phyloP scores from a whole-genome alignment of 2,329 filamentous ascomycete genomes.

The Aureobasidium sp. region DNA sequence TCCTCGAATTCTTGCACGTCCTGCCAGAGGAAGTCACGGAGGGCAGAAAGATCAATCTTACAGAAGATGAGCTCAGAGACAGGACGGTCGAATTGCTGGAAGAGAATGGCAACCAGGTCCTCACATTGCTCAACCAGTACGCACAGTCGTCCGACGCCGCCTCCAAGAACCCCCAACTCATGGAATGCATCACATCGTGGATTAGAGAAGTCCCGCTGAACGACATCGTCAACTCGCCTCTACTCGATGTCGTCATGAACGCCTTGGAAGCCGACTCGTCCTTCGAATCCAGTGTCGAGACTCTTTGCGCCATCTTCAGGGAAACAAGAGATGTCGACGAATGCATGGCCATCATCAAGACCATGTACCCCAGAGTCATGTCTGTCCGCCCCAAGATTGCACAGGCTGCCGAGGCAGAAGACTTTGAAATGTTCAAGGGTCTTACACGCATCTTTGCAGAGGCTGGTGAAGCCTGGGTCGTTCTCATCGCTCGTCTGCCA shows the following conservation, averaged over 20 bases:
- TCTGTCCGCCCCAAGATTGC: conserved; percentile 69
- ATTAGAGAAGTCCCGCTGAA: conserved; percentile 82
- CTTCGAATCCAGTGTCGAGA: conserved; percentile 84
- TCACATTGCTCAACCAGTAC: conserved; percentile 82
- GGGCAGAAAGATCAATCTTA: conserved; percentile 97
- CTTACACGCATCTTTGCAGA: conserved; percentile 87
- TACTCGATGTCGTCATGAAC: conserved; percentile 73
- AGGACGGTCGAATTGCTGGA: conserved; percentile 85
- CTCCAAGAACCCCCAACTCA: conserved; percentile 77
- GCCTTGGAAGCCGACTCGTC: conserved; percentile 69
- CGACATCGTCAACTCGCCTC: conserved; percentile 75
- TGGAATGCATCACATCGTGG: conserved; percentile 97
- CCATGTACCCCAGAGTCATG: conserved; percentile 74
- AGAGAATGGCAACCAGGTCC: conserved; percentile 82
- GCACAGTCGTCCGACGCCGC: conserved; percentile 84
- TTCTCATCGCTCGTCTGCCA: conserved; percentile 81
- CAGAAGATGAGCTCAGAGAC: conserved; percentile 86
- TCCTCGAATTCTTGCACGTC: conserved; percentile 93
- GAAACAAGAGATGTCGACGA: conserved; percentile 95
- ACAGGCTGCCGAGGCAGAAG: conserved; percentile 69
- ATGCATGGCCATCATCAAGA: conserved; percentile 71
- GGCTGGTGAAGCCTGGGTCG: conserved; percentile 89
- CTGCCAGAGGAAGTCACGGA: conserved; percentile 98
- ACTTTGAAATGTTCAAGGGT: conserved; percentile 78
- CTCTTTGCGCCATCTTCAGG: conserved; percentile 81